Percentiles rank a stretch among this genome's conserved stretches.
Conservation (phyloP, 2,329 filamentous ascomycete species). For the Clonostachys chloroleuca region DNA sequence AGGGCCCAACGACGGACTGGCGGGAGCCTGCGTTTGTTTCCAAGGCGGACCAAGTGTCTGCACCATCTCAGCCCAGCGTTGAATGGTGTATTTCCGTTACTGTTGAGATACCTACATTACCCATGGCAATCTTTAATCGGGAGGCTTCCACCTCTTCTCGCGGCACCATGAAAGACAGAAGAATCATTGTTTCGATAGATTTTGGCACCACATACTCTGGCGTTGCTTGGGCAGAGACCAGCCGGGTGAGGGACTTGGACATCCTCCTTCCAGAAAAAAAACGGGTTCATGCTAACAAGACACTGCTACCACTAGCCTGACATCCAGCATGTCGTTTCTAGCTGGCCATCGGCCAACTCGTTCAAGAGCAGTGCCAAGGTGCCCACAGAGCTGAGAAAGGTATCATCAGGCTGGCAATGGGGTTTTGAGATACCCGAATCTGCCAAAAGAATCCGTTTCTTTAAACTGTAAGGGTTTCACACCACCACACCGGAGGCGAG, state of each 20-base stretch:
- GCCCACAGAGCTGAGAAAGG: conserved; percentile 40
- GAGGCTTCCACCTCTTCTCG: no score
- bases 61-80: no score
- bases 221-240: conserved; percentile 45
- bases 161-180: conserved; percentile 14
- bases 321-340: conserved; percentile 32
- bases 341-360: conserved; percentile 33
- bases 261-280: not conserved
- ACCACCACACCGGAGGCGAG: not conserved
- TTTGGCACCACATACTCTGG: conserved; percentile 54
- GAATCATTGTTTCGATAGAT: conserved; percentile 48
- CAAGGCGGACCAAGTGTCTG: no score
- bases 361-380: conserved; percentile 35
- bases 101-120: no score
- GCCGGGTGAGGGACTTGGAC: conserved; percentile 16
- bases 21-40: no score
- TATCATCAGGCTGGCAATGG: conserved; percentile 38
- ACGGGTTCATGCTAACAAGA: not conserved
- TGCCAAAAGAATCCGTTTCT: conserved; percentile 32
- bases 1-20: no score
- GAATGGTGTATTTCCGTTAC: no score
- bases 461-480: conserved; percentile 37
- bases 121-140: no score
- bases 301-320: conserved; percentile 22
- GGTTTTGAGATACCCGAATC: conserved; percentile 40